Conservation (phyloP, 345 rosid genomes). For the Aurinia saxatilis region DNA sequence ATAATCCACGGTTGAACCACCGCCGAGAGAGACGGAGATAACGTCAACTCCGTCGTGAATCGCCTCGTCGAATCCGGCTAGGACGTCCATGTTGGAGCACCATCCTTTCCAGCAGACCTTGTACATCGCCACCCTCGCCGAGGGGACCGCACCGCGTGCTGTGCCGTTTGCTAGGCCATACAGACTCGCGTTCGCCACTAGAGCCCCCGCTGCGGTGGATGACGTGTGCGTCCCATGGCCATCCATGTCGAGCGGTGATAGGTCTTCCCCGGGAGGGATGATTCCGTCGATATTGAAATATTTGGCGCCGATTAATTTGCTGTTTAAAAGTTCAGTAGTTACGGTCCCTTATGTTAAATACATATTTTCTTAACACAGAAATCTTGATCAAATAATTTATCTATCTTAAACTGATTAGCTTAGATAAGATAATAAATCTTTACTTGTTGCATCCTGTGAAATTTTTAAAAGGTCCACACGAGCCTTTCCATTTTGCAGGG, state of each 20-base stretch:
- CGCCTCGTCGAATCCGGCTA: constrained; percentile 77
- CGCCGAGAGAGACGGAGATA: constrained; percentile 65
- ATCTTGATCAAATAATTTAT: too few species aligned
- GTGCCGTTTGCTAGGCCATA: constrained; percentile 62
- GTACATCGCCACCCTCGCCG: constrained; percentile 70
- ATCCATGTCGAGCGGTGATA: constrained; percentile 60
- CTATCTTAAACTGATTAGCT: too few species aligned
- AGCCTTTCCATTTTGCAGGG: constrained; percentile 83
- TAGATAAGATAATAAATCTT: background rate
- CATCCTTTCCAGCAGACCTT: constrained; percentile 93
- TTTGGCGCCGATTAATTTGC: constrained; percentile 83
- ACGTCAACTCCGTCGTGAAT: constrained; percentile 71
- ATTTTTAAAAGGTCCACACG: constrained; percentile 55
- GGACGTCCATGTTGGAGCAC: constrained; percentile 79
- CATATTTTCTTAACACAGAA: too few species aligned
- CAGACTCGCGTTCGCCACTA: constrained; percentile 47
- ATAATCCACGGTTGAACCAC: constrained; percentile 33
- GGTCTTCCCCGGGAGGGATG: constrained; percentile 37
- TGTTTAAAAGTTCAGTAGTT: constrained; percentile 9
- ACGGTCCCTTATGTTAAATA: too few species aligned
- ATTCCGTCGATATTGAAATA: constrained; percentile 65
- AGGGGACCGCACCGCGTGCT: constrained; percentile 77
- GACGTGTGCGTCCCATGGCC: constrained; percentile 98
- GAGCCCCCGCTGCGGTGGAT: constrained; percentile 64
- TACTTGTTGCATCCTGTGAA: constrained; percentile 98